Conservation (phyloP, 1,284 basidiomycete genomes). For the Salmacisia buchloeana region DNA sequence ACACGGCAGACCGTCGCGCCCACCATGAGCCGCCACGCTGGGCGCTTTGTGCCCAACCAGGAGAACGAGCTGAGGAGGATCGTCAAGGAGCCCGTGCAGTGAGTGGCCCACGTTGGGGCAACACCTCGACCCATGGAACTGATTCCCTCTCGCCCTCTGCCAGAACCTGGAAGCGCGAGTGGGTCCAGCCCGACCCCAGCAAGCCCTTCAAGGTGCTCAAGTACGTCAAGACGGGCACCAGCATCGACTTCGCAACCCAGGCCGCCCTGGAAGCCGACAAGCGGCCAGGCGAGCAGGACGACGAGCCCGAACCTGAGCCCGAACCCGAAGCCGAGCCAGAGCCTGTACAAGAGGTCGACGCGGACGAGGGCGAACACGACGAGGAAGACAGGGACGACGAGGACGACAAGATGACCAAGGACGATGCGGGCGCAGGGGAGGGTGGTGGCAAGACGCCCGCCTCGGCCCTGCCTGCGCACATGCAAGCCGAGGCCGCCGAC, state of each 20-base stretch:
- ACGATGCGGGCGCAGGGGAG: background rate
- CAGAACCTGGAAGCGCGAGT: constrained; percentile 1
- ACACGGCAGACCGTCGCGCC: too few species aligned
- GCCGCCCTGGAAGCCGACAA: background rate
- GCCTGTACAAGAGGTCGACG: background rate
- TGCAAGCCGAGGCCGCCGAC: constrained; percentile 3
- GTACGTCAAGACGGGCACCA: constrained; percentile 5
- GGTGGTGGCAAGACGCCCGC: background rate
- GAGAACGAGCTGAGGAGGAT: constrained; percentile 8
- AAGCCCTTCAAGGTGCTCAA: constrained; percentile 7
- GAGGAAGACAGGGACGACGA: background rate
- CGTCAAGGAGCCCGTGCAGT: constrained; percentile 7
- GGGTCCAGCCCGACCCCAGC: constrained; percentile 1
- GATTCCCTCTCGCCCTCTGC: too few species aligned
- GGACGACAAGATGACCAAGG: background rate
- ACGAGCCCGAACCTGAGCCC: background rate
- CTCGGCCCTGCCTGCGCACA: constrained; percentile 4
- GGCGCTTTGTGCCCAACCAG: constrained; percentile 4
- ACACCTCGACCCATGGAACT: too few species aligned
- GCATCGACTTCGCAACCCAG: constrained; percentile 1
- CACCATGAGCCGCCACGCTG: constrained; percentile 2
- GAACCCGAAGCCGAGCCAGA: background rate
- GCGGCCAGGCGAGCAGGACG: background rate
- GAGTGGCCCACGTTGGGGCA: too few species aligned
- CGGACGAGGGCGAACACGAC: background rate